phyloP scores from a whole-genome alignment of 2,329 filamentous ascomycete genomes.

The Monilinia laxa region DNA sequence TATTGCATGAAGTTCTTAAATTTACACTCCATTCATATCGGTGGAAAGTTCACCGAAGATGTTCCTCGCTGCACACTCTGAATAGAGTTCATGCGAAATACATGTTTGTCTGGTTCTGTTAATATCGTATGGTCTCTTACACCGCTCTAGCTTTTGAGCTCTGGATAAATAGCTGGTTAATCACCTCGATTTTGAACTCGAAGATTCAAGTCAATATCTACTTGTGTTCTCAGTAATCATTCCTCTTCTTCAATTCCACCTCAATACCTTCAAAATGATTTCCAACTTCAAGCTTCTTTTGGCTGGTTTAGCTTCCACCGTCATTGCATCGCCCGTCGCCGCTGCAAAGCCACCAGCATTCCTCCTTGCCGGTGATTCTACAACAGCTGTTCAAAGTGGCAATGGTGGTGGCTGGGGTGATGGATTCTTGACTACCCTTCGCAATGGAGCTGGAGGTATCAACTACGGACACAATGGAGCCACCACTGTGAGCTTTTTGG shows the following conservation, averaged over 20 bases:
- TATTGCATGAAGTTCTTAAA: no score
- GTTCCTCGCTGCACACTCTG: not conserved
- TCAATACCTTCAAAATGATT: not conserved
- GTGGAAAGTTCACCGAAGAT: conserved; percentile 1
- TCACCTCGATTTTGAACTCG: not conserved
- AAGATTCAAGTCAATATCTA: no score
- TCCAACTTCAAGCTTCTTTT: conserved; percentile 1
- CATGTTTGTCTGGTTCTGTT: no score
- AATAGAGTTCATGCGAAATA: not conserved
- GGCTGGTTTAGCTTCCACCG: not conserved
- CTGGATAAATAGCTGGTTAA: no score
- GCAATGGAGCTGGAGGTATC: conserved; percentile 30
- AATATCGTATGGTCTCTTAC: no score
- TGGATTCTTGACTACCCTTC: conserved; percentile 50
- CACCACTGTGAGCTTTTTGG: conserved; percentile 50
- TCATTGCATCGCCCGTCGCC: not conserved
- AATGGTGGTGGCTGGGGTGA: conserved; percentile 48
- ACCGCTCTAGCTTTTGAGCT: not conserved
- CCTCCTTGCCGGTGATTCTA: conserved; percentile 46
- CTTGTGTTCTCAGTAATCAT: no score
- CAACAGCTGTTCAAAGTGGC: conserved; percentile 36
- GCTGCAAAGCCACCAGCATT: conserved; percentile 38
- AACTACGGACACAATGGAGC: conserved; percentile 50
- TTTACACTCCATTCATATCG: not conserved
- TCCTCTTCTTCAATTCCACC: not conserved